Evolutionary conservation across 441 rosid genomes (phyloP).

Genomic region (Geranium incanum): DNA sequence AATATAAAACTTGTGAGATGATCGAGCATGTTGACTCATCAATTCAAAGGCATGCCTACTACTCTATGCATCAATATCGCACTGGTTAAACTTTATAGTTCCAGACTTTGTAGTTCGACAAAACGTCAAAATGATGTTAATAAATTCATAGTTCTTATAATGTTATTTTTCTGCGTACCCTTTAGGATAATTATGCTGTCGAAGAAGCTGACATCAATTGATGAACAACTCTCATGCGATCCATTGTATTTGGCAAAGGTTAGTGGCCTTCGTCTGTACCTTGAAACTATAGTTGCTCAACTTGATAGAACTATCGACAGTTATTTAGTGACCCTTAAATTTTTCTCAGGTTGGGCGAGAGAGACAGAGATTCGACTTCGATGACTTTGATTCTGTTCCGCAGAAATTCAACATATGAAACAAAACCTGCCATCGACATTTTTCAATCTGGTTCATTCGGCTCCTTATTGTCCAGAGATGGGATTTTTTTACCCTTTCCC

Average conservation of each 20-base stretch:
- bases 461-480: conserved; percentile 2
- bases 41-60: conserved; percentile 57
- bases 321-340: conserved; percentile 11
- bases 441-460: background rate
- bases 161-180: background rate
- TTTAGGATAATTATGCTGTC: conserved; percentile 77
- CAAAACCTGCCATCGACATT: background rate
- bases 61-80: background rate
- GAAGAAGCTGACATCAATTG: conserved; percentile 70
- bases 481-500: background rate
- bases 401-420: conserved; percentile 66
- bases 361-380: conserved; percentile 80
- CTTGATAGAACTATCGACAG: conserved; percentile 5
- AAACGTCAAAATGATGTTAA: background rate
- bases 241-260: conserved; percentile 77
- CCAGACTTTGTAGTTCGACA: background rate
- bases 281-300: background rate
- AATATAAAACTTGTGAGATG: conserved; percentile 82
- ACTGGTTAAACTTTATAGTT: background rate
- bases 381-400: conserved; percentile 85
- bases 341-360: conserved; percentile 68
- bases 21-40: conserved; percentile 79
- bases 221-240: conserved; percentile 69
- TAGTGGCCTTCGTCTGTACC: conserved; percentile 15
- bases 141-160: background rate